These are phyloP conservation scores for Straminergon stramineum DNA, from an alignment of 225 moss, liverwort and hornwort species.

Conservation along the genomic window DNA sequence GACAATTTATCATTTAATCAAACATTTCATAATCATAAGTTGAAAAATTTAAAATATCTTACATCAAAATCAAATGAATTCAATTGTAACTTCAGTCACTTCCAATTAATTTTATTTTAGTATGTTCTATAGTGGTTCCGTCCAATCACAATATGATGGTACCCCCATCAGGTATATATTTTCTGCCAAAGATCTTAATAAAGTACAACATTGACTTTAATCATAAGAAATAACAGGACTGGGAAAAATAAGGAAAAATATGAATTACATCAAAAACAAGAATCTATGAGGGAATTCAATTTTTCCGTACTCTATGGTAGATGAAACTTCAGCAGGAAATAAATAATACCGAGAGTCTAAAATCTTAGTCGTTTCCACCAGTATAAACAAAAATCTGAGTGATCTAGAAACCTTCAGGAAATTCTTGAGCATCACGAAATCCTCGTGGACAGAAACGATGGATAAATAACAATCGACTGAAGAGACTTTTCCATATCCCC, in stretches of 20 bases:
- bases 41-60: background rate
- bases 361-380: background rate
- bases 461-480: background rate
- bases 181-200: no score
- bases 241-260: background rate
- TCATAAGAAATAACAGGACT: background rate
- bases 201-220: no score
- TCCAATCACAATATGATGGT: background rate
- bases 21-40: background rate
- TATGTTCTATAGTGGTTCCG: rapidly evolving
- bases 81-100: background rate
- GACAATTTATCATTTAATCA: background rate
- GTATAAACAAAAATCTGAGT: background rate
- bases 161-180: background rate
- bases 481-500: background rate
- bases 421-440: background rate
- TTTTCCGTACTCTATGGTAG: no score
- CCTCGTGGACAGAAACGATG: background rate
- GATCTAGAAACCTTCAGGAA: background rate
- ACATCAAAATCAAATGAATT: background rate
- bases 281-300: background rate
- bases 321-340: background rate
- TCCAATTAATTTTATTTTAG: background rate
- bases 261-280: no score
- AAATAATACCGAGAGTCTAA: background rate